phyloP scores from a whole-genome alignment of 2,329 filamentous ascomycete species.

The Fusarium transvaalense region DNA sequence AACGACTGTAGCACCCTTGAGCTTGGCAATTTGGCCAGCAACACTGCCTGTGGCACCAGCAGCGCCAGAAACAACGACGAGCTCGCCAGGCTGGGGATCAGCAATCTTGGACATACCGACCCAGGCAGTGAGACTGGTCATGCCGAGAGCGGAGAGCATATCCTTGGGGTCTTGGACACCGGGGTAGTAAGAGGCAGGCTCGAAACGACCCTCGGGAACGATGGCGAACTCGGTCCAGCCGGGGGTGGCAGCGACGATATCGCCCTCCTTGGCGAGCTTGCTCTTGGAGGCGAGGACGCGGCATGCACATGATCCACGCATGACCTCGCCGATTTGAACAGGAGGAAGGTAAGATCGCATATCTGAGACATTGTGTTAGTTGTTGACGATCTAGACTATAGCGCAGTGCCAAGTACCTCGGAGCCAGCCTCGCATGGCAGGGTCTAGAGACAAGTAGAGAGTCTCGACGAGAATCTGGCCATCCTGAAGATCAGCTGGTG shows the following conservation, averaged over 20 bases:
- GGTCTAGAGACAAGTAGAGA: constrained; percentile 77
- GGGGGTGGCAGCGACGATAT: constrained; percentile 65
- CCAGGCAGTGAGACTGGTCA: constrained; percentile 81
- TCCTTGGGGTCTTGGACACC: constrained; percentile 64
- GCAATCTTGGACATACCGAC: constrained; percentile 79
- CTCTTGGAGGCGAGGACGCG: constrained; percentile 73
- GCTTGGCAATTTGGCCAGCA: constrained; percentile 82
- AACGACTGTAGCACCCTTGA: constrained; percentile 72
- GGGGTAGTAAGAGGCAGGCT: constrained; percentile 58
- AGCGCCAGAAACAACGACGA: constrained; percentile 82
- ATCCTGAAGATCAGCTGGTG: constrained; percentile 67
- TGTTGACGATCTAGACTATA: not conserved
- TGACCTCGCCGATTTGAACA: constrained; percentile 74
- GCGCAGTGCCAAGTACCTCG: constrained; percentile 57
- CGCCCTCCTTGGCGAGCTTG: constrained; percentile 66
- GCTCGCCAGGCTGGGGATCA: constrained; percentile 75
- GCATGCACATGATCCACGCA: constrained; percentile 73
- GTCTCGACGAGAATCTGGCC: constrained; percentile 72
- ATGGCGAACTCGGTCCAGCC: constrained; percentile 79
- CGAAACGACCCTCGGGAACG: constrained; percentile 63
- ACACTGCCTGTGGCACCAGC: constrained; percentile 83
- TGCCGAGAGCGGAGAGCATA: constrained; percentile 71
- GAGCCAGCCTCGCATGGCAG: constrained; percentile 81
- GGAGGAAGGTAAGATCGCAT: constrained; percentile 73
- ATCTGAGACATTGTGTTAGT: constrained; percentile 50